A percentile compares a stretch with the other conserved stretches of the same genome.
Evolutionary conservation across 805 yeast species (phyloP).

Genomic region (Candida coquimbonensis): DNA sequence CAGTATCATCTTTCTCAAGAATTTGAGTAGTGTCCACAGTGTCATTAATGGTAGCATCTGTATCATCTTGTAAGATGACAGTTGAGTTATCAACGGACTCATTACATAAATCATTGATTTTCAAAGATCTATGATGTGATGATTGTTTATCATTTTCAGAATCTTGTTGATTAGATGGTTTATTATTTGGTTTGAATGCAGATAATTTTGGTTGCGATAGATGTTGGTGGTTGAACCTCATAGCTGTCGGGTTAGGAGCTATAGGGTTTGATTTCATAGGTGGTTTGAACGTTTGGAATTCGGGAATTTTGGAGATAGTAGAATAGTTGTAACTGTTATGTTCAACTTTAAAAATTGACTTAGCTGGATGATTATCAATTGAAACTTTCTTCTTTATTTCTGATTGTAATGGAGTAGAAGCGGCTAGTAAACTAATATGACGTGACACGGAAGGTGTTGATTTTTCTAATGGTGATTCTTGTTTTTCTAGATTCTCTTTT

Average conservation of each 20-base stretch:
- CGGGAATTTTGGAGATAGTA: not conserved
- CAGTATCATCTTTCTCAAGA: conserved; percentile 15
- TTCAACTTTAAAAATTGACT: not conserved
- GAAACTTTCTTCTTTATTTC: conserved; percentile 15
- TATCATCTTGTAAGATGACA: not conserved
- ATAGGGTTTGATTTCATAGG: not conserved
- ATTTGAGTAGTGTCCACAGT: conserved; percentile 17
- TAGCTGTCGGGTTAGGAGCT: not conserved
- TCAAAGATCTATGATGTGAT: conserved; percentile 7
- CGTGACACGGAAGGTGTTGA: conserved; percentile 21
- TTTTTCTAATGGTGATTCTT: not conserved
- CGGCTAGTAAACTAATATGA: conserved; percentile 29
- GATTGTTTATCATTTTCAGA: not conserved
- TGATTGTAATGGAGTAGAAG: conserved; percentile 23
- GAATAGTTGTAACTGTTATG: not conserved
- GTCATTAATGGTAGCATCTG: conserved; percentile 4
- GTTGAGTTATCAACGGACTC: conserved; percentile 2
- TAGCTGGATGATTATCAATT: conserved; percentile 7
- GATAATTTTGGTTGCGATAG: too few species aligned
- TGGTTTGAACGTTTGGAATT: conserved; percentile 4
- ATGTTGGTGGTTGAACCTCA: not conserved
- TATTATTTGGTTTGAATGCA: too few species aligned
- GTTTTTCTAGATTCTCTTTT: conserved; percentile 8
- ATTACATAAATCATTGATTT: conserved; percentile 12
- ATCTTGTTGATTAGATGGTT: too few species aligned